A percentile compares a stretch with the other conserved stretches of the same genome.
These are phyloP conservation scores for Clonostachys rosea DNA, from an alignment of 2,329 filamentous ascomycete species.

Conservation along the genomic window DNA sequence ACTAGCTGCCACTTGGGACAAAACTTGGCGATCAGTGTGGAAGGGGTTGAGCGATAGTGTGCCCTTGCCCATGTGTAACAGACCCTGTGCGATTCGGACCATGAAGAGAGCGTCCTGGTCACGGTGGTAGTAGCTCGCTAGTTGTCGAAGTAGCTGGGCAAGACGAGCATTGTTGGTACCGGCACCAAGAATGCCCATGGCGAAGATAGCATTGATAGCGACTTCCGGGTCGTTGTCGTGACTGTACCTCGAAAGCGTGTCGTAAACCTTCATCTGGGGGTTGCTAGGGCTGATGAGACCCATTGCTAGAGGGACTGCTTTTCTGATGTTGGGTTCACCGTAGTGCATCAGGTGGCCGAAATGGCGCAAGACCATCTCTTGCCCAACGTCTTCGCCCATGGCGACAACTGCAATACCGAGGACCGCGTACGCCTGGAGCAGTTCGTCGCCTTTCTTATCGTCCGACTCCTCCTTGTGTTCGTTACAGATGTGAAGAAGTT, in stretches of 20 bases:
- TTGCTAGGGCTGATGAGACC: conserved; percentile 95
- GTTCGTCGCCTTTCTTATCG: conserved; percentile 91
- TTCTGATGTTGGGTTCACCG: conserved; percentile 93
- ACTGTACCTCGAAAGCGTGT: conserved; percentile 93
- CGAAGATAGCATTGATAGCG: conserved; percentile 96
- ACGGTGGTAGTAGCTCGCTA: conserved; percentile 97
- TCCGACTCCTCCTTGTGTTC: conserved; percentile 94
- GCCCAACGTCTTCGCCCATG: conserved; percentile 97
- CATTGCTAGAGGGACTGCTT: conserved; percentile 94
- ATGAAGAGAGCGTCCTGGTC: conserved; percentile 97
- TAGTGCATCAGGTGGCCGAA: conserved; percentile 99
- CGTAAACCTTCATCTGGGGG: conserved; percentile 99
- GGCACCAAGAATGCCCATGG: conserved; percentile 94
- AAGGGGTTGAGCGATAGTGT: conserved; percentile 96
- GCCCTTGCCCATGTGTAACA: conserved; percentile 98
- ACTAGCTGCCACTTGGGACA: conserved; percentile 86
- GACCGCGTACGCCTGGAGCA: conserved; percentile 94
- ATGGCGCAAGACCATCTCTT: conserved; percentile 97
- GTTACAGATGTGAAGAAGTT: conserved; percentile 96
- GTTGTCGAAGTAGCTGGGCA: conserved; percentile 87
- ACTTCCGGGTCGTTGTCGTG: conserved; percentile 99
- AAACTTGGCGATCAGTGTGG: conserved; percentile 94
- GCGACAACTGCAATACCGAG: conserved; percentile 89
- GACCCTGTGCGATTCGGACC: conserved; percentile 96
- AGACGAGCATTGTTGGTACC: conserved; percentile 97